Base-by-base conservation (phyloP, 1,139 yeast species). In the Taphrina confusa region DNA sequence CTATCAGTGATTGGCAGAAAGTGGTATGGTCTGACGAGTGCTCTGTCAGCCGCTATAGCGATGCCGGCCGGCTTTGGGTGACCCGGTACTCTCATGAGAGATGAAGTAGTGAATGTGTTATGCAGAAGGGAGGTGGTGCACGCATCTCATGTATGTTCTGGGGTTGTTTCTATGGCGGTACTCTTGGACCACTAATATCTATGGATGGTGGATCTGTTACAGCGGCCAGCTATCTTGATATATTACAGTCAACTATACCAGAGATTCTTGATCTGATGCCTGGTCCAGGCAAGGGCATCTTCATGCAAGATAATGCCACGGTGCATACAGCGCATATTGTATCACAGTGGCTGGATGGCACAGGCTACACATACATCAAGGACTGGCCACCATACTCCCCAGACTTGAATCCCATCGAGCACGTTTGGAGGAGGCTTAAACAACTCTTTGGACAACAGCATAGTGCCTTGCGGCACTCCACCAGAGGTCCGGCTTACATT, bases 71-170 rank as follows among this genome's bases (percentile, higher is more conserved):
- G 37, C 37, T 33, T 33, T 33, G 37, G 37, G 37, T 33, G 14
- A 33, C 37, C 37, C 37, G 37, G 37, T 12, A n/a, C 37, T 33
- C 37, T 33, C 2, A 33, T 33, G n/a, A 33, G 37, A 33, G 37
- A 33, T 33, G n/a, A 18, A 33, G 37, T 33, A 33, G 37, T 18
- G 37, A 33, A 18, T 33, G 37, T 33, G 37, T 33, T 18, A 33
- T 33, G 37, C 37, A 33, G 14, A 33, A 33, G 37, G 37, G 37
- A 33, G 37, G 37, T 33, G 37, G 37, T 33, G 37, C 37, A 33
- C 37, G 37, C 37, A 33, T 33, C 37, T 33, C 37, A 33, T 33
- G 16, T 33, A 33, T 33, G 37, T 33, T 33, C 37, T 33, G 37
- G 37, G 37, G 37, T 12, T 33, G 37, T 33, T 33, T 33, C 37